Base-by-base conservation (phyloP, 2,329 filamentous ascomycete genomes). In the Fusarium hostae region DNA sequence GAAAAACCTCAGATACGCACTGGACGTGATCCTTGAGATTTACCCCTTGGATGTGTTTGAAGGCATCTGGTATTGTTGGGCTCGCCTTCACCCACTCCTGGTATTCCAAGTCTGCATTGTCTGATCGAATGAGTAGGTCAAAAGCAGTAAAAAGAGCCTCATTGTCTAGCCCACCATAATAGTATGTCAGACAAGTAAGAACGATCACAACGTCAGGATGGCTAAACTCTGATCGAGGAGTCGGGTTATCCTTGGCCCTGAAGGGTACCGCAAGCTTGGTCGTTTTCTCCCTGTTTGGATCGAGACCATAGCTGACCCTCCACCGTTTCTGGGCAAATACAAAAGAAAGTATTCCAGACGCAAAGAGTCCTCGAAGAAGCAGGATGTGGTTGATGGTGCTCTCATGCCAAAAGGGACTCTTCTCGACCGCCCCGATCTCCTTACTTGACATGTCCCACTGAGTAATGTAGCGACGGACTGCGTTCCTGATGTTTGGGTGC, bases 261-360 rank as follows among this genome's bases (percentile, higher is more conserved):
- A 86, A 92, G 0, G 89, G 90, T 0, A 92, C 87, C 0, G 87
- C 86, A 0, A 91, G 82, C 55, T 77, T 81, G 0, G 85, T 87
- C 1, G 63, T 51, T 0, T 84, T 85, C 0, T 70, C 69, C 9
- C 88, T 78, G 1, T 67, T 73, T 0, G 73, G 65, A 73, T 89
- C 85, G 1, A 87, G 80, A 0, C 91, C 90, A 66, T 90, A 93
- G 59, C 92, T 86, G 0, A 93, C 90, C 5, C 87, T 79, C 88
- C 88, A 93, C 3, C 90, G 81, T 73, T 92, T 92, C 20, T 86
- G 78, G 0, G 79, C 78, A 2, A 92, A 79, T 0, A 81, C 82
- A 66, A 90, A 91, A 0, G 73, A 72, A 1, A 93, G 72, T 0
- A 92, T 80, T 0, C 88, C 86, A 1, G 82, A 78, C 0, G 87